A percentile compares a stretch with the other conserved stretches of the same genome.
Evolutionary conservation across 2,329 filamentous ascomycete species (phyloP).

Genomic region (Penicillium hesseltinei): DNA sequence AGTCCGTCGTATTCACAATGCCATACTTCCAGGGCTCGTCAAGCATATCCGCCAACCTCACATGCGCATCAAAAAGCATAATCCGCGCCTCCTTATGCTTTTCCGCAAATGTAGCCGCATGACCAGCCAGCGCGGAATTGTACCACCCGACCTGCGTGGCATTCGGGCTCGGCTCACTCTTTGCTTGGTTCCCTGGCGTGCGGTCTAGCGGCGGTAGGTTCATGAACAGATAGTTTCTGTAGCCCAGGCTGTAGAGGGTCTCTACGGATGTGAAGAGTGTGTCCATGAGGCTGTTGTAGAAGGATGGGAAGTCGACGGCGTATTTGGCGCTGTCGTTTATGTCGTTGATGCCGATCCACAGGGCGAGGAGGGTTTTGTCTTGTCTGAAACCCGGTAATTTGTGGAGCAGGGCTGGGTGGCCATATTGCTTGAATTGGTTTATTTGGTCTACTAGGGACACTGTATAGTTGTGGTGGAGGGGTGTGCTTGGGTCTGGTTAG

Average conservation of each 20-base stretch:
- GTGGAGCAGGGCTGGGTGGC: conserved; percentile 39
- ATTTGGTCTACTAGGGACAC: conserved; percentile 53
- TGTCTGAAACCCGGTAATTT: conserved; percentile 33
- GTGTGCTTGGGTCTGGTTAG: conserved; percentile 34
- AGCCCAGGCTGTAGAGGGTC: conserved; percentile 45
- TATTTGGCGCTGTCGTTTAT: conserved; percentile 52
- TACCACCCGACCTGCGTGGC: conserved; percentile 48
- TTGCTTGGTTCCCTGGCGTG: conserved; percentile 39
- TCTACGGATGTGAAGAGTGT: conserved; percentile 45
- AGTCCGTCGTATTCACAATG: conserved; percentile 48
- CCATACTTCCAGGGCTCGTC: conserved; percentile 44
- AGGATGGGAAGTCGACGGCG: conserved; percentile 44
- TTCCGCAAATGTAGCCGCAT: conserved; percentile 36
- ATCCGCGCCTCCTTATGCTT: conserved; percentile 36
- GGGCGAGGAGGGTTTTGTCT: conserved; percentile 45
- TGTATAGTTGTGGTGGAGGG: conserved; percentile 53
- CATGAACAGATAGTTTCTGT: conserved; percentile 50
- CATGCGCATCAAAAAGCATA: conserved; percentile 48
- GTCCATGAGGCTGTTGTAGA: conserved; percentile 46
- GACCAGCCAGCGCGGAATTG: conserved; percentile 39
- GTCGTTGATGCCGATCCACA: conserved; percentile 60
- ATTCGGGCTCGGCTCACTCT: conserved; percentile 43
- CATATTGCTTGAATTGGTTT: conserved; percentile 49
- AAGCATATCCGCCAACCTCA: conserved; percentile 43
- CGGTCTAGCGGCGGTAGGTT: conserved; percentile 54